Evolutionary conservation across 2,329 filamentous ascomycete genomes (phyloP).

Genomic region (Trichoderma sp.): DNA sequence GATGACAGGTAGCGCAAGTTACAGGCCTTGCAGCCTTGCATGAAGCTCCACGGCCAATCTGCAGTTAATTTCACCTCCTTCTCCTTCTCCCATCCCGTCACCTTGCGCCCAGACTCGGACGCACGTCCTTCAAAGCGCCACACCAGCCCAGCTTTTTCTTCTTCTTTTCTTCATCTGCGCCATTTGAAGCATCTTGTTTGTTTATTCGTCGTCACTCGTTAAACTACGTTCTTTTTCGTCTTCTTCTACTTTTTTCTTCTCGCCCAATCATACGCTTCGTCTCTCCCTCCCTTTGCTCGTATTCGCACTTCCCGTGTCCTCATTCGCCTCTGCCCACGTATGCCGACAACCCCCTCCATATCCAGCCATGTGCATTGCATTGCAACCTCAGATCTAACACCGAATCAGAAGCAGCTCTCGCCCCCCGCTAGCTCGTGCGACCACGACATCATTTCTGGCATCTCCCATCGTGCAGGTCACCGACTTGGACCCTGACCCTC

Average conservation of each 20-base stretch:
- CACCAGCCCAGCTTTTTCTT: neutral
- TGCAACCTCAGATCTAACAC: slow-evolving; percentile 11
- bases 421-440: slow-evolving; percentile 30
- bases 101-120: neutral
- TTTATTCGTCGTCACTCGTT: neutral
- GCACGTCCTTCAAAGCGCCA: slow-evolving; percentile 8
- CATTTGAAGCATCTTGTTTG: neutral
- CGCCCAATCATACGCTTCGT: neutral
- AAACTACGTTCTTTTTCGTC: neutral
- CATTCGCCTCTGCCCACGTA: slow-evolving; percentile 7
- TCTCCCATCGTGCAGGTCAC: slow-evolving; percentile 64
- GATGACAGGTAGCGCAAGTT: neutral
- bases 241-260: neutral
- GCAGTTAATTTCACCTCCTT: neutral
- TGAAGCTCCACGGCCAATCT: slow-evolving; percentile 2
- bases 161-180: neutral
- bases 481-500: slow-evolving; percentile 36
- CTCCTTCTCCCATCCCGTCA: neutral
- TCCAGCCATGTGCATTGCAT: neutral
- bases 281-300: neutral
- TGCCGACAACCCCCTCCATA: slow-evolving; percentile 7
- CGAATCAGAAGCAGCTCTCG: slow-evolving; percentile 26
- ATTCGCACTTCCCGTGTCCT: slow-evolving; percentile 7
- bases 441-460: slow-evolving; percentile 52
- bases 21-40: neutral